Evolutionary conservation across 352 stramenopile genomes (phyloP).

Genomic region (Globisporangium acanthophoron): DNA sequence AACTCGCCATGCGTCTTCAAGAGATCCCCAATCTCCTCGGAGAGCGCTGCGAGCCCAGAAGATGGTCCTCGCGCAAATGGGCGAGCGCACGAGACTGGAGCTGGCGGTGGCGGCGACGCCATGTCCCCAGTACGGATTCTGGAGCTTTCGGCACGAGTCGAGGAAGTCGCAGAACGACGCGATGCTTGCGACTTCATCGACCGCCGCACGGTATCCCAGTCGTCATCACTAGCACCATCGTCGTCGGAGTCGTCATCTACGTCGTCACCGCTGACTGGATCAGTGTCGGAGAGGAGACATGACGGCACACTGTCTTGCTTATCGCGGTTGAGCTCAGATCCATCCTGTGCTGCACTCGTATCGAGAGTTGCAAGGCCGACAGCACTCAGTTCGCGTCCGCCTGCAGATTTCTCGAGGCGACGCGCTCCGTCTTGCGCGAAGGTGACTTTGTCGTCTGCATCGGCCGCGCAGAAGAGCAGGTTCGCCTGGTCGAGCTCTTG

Average conservation of each 20-base stretch:
- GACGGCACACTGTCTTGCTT: not conserved
- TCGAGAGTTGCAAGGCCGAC: not conserved
- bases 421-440: not conserved
- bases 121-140: not conserved
- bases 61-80: constrained; percentile 5
- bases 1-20: constrained; percentile 26
- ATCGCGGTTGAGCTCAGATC: not conserved
- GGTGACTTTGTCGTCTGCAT: not conserved
- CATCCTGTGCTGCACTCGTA: not conserved
- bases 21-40: constrained; percentile 20
- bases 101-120: not conserved
- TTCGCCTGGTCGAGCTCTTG: constrained; percentile 53
- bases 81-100: not conserved
- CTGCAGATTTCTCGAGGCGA: not conserved
- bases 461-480: constrained; percentile 22
- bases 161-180: not conserved
- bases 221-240: constrained; percentile 16
- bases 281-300: not conserved
- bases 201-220: constrained; percentile 34
- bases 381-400: not conserved
- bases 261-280: not conserved
- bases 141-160: not conserved
- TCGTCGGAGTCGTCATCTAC: constrained; percentile 1
- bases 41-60: constrained; percentile 11
- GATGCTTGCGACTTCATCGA: constrained; percentile 20